phyloP scores from a whole-genome alignment of 495 filamentous ascomycete genomes.

The Aspergillus cristatus region DNA sequence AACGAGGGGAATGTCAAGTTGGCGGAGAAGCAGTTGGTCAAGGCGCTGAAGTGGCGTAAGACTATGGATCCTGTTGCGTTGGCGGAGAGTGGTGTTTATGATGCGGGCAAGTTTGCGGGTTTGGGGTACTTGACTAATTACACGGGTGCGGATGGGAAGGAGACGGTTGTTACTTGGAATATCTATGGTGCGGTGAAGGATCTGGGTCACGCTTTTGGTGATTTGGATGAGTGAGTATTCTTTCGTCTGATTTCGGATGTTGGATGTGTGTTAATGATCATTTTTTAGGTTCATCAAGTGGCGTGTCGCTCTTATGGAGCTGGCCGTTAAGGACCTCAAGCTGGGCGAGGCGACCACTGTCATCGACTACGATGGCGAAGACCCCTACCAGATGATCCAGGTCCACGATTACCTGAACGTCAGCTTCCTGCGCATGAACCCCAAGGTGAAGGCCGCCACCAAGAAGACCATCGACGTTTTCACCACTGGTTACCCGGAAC shows the following conservation, averaged over 20 bases:
- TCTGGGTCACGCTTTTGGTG: constrained; percentile 61
- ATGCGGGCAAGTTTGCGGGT: constrained; percentile 38
- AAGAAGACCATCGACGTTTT: constrained; percentile 73
- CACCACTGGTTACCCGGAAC: constrained; percentile 72
- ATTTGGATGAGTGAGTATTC: constrained; percentile 59
- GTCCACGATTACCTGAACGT: constrained; percentile 84
- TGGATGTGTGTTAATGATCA: constrained; percentile 1
- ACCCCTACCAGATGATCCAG: constrained; percentile 82
- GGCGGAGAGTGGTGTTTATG: constrained; percentile 38
- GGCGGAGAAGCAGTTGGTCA: constrained; percentile 64
- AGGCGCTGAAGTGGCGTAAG: constrained; percentile 74
- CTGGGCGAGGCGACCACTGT: constrained; percentile 54
- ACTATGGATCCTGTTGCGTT: constrained; percentile 42
- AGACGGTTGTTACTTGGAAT: constrained; percentile 63
- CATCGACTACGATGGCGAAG: constrained; percentile 62
- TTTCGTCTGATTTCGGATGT: not conserved
- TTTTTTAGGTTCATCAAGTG: constrained; percentile 64
- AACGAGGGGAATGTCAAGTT: constrained; percentile 65
- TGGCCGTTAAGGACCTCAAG: constrained; percentile 59
- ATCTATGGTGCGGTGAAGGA: constrained; percentile 76
- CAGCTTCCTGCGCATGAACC: constrained; percentile 67
- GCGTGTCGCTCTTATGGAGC: constrained; percentile 82
- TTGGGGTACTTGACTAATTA: constrained; percentile 46
- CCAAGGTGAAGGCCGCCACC: constrained; percentile 58
- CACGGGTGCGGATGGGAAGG: constrained; percentile 32